Base-by-base conservation (phyloP, 2,329 filamentous ascomycete genomes). In the Botrytis medusae region DNA sequence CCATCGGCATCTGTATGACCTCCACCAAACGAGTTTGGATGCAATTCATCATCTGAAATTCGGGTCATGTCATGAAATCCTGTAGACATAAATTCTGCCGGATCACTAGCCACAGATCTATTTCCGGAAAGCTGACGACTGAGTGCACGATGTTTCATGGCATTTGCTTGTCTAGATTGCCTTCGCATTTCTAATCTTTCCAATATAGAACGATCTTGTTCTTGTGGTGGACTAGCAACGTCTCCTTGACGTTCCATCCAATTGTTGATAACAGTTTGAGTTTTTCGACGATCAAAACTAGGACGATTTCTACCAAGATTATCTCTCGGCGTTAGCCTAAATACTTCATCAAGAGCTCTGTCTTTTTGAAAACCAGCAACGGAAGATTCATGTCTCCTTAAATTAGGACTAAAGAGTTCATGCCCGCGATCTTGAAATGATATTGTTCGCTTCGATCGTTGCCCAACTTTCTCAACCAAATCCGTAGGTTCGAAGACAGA, bases 341-440 rank as follows among this genome's bases (percentile, higher is more conserved):
- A 98, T 0, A 98, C 94, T 80, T 98, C 95, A 77, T 97, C 95
- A 34, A 98, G 84, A 12, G 94, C 95, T 71, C 90, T 91, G 77
- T 98, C 95, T 79, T 98, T 97, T 78, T 95, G 93, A 78, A 92
- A 95, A 1, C 94, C 96, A 51, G 92, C 90, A 70, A 97, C 90
- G 0, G 95, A 98, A 74, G 95, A 94, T 80, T 97, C 94, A 62
- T 94, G 90, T 40, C 94, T 86, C 29, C 93, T 87, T 72, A 90
- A 80, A 74, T 87, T 90, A 25, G 92, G 92, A 78, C 92, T 94
- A 81, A 97, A 96, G 10, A 94, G 83, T 42, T 89, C 89, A 10
- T 87, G 85, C 32, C 78, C 77, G 14, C 67, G 72, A 78, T 91
- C 87, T 69, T 86, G 83, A 78, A 91, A 87, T n/a, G 88, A 87